Evolutionary conservation across 2,329 filamentous ascomycete species (phyloP).

Genomic region (Exophiala dermatitidis): DNA sequence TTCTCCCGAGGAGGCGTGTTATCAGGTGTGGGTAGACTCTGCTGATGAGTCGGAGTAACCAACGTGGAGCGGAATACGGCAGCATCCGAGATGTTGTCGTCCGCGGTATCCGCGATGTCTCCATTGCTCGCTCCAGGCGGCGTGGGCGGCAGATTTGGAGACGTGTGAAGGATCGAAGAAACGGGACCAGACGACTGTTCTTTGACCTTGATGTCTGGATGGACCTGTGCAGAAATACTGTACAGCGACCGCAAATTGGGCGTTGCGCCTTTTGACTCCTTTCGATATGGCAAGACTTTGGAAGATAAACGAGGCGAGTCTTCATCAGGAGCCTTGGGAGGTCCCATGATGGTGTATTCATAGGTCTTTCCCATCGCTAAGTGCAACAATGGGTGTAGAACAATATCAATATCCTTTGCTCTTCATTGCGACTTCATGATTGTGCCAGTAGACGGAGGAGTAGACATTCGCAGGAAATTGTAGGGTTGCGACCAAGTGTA

Average conservation of each 20-base stretch:
- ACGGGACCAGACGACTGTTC: constrained; percentile 7
- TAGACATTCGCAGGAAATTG: not conserved
- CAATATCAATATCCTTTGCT: constrained; percentile 4
- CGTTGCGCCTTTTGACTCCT: constrained; percentile 13
- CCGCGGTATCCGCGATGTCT: constrained; percentile 1
- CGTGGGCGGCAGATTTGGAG: constrained; percentile 24
- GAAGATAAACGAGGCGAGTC: constrained; percentile 5
- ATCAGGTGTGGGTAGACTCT: constrained; percentile 58
- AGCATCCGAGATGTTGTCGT: constrained; percentile 18
- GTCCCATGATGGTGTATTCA: constrained; percentile 23
- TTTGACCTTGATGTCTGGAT: constrained; percentile 1
- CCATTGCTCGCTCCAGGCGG: constrained; percentile 21
- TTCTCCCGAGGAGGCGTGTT: constrained; percentile 58
- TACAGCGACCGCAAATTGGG: constrained; percentile 23
- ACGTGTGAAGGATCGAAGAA: constrained; percentile 16
- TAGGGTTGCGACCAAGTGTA: not conserved
- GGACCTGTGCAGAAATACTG: constrained; percentile 18
- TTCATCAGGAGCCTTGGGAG: constrained; percentile 6
- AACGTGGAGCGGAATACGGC: constrained; percentile 25
- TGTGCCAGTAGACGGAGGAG: not conserved
- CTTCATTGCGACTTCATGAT: constrained; percentile 16
- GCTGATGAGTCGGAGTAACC: constrained; percentile 26
- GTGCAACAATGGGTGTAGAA: constrained; percentile 1
- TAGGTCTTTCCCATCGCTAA: constrained; percentile 16
- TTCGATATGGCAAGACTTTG: constrained; percentile 18